These are phyloP conservation scores for Silene vulgaris DNA, from an alignment of 179 eudicot species.

Conservation along the genomic window DNA sequence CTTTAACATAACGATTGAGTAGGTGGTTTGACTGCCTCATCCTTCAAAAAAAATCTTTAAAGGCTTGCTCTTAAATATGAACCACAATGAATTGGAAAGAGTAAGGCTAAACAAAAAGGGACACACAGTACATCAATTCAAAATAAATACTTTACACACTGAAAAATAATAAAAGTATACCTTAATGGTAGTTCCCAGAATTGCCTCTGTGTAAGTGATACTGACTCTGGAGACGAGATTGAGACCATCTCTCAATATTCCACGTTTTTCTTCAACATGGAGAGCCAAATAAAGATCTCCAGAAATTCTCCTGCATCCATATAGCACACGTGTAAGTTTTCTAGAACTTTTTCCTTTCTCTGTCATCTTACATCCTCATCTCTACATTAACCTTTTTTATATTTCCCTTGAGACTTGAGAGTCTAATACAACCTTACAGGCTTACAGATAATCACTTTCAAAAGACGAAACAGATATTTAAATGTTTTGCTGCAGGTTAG, in stretches of 20 bases:
- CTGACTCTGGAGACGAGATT: constrained; percentile 69
- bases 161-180: constrained; percentile 30
- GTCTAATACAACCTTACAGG: background rate
- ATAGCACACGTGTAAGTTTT: constrained; percentile 3
- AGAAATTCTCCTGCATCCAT: constrained; percentile 46
- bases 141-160: background rate
- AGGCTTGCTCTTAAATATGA: background rate
- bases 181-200: constrained; percentile 62
- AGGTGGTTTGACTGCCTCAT: background rate
- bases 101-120: background rate
- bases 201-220: constrained; percentile 71
- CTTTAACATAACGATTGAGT: background rate
- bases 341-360: background rate
- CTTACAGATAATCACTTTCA: background rate
- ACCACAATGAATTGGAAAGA: background rate
- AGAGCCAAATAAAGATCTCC: constrained; percentile 74
- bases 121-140: background rate
- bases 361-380: background rate
- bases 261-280: constrained; percentile 54
- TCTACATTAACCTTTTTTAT: background rate
- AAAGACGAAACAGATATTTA: background rate
- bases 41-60: background rate
- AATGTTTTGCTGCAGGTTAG: constrained; percentile 1
- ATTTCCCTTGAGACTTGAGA: background rate
- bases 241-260: constrained; percentile 71